Evolutionary conservation across 805 yeast genomes (phyloP).

Genomic region (Candida odintsovae): DNA sequence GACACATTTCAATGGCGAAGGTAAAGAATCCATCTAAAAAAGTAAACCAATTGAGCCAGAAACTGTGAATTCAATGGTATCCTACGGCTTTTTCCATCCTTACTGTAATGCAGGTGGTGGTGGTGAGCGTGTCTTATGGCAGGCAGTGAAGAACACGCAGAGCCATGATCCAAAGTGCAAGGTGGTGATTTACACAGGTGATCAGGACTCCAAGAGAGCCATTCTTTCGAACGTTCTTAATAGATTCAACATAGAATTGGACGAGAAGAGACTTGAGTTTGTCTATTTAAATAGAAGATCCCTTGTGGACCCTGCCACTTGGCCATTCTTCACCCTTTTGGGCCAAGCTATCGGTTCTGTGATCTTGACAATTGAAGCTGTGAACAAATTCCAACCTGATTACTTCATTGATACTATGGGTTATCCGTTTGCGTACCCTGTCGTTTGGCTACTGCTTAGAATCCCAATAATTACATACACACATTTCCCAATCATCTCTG

Average conservation of each 20-base stretch:
- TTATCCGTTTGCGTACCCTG: conserved; percentile 78
- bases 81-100: conserved; percentile 92
- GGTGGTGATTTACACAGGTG: conserved; percentile 71
- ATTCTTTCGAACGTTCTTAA: conserved; percentile 47
- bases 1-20: not conserved
- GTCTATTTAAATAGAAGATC: conserved; percentile 51
- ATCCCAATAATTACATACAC: conserved; percentile 83
- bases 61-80: not conserved
- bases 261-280: conserved; percentile 50
- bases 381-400: conserved; percentile 66
- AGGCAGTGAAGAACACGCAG: conserved; percentile 74
- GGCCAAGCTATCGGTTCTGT: conserved; percentile 87
- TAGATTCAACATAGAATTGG: conserved; percentile 53
- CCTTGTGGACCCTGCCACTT: conserved; percentile 62
- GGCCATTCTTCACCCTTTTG: conserved; percentile 75
- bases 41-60: not conserved
- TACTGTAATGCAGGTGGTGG: conserved; percentile 97
- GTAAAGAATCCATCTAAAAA: not conserved
- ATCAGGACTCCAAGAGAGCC: conserved; percentile 39
- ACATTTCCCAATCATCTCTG: conserved; percentile 91
- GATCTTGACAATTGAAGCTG: conserved; percentile 63
- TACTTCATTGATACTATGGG: conserved; percentile 95
- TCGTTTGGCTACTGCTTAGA: conserved; percentile 48
- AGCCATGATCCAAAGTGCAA: conserved; percentile 40
- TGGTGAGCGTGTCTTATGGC: conserved; percentile 96